Base-by-base conservation (phyloP, 106 monocot species). In the Vanilla planifolia region DNA sequence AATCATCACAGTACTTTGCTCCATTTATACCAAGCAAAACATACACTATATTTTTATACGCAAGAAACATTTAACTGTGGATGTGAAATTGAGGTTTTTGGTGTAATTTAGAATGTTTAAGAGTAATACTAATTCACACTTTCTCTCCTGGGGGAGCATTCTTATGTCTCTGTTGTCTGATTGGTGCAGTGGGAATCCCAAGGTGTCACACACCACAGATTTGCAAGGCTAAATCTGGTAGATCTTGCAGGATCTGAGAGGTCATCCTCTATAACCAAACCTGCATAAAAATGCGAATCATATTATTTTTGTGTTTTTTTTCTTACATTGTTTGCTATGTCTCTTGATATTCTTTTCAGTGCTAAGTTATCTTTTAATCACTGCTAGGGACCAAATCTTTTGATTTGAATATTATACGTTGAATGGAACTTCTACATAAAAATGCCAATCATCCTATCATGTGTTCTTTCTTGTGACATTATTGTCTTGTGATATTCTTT, bases 181-280 rank as follows among this genome's bases (percentile, higher is more conserved):
- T 13, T 41, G 17, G 10, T 35, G 34, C 70, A 95, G 95, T 95
- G 95, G 95, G 95, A 95, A 64, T 75, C 64, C 6, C 95, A 95
- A 78, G 89, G 95, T 39, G 72, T 90, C 53, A 86, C 62, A 29
- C 95, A 86, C 64, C 95, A 84, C 43, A 85, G 95, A 35, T 95
- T 89, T 69, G 80, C 95, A 67, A 77, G 86, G 44, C 78, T 95
- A 42, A 89, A 95, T 83, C 89, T 95, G 58, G 95, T 95, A 61
- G 95, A 95, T 42, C 73, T 95, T 33, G 95, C 95, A 30, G 95
- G 95, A 4, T 95, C 95, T 43, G 95, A 95, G 75, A 83, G 95
- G 89, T 95, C 14, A 37, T 5, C 7, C 7, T 10, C 10, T 37
- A 5, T 37, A 6, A 37, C 37, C 5, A 6, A 37, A 10, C 37